These are phyloP conservation scores for Clarireedia sp. DNA, from an alignment of 2,329 filamentous ascomycete genomes.

Conservation along the genomic window DNA sequence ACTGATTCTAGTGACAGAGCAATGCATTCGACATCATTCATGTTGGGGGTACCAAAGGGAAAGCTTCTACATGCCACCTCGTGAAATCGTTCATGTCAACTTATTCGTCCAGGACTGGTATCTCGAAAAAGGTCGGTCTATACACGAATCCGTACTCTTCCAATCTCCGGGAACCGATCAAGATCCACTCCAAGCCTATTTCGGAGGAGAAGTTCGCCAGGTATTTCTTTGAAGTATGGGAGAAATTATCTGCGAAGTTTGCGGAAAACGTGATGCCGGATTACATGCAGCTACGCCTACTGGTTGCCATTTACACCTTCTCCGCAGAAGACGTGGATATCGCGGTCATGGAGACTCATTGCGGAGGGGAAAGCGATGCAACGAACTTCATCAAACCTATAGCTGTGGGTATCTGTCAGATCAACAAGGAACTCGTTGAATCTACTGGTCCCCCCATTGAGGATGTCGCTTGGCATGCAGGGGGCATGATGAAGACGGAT, in stretches of 20 bases:
- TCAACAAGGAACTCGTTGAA: slow-evolving; percentile 59
- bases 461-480: slow-evolving; percentile 65
- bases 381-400: slow-evolving; percentile 53
- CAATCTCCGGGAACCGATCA: slow-evolving; percentile 56
- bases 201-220: slow-evolving; percentile 47
- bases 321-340: slow-evolving; percentile 51
- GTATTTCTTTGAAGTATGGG: slow-evolving; percentile 11
- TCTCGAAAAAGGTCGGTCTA: slow-evolving; percentile 40
- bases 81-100: slow-evolving; percentile 50
- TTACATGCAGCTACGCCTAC: slow-evolving; percentile 51
- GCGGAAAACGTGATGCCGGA: slow-evolving; percentile 41
- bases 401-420: slow-evolving; percentile 50
- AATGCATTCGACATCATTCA: slow-evolving; percentile 41
- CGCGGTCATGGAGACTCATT: slow-evolving; percentile 56
- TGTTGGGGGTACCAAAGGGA: slow-evolving; percentile 64
- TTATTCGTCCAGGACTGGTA: slow-evolving; percentile 31
- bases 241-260: slow-evolving; percentile 24
- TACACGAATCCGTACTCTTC: slow-evolving; percentile 62
- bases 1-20: background rate
- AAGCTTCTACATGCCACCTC: slow-evolving; percentile 63
- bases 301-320: slow-evolving; percentile 58
- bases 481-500: slow-evolving; percentile 57
- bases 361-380: slow-evolving; percentile 58
- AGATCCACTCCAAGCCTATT: slow-evolving; percentile 48
- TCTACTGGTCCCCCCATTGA: slow-evolving; percentile 52